Base-by-base conservation (phyloP, 768 basidiomycete species). In the Myochromella boudieri region DNA sequence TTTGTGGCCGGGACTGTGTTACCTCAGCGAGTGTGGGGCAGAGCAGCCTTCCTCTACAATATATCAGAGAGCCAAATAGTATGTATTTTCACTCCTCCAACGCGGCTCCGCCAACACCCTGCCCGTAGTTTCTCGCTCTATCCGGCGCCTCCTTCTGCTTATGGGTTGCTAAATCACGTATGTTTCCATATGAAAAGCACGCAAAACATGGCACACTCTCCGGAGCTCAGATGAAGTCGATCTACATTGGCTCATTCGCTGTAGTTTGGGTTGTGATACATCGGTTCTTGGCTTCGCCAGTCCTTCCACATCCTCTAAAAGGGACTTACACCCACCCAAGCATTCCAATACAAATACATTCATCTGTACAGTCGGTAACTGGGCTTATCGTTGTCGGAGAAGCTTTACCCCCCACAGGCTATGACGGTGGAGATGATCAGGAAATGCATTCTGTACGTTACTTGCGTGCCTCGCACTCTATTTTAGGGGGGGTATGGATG, bases 311-410 rank as follows among this genome's bases (percentile, higher is more conserved):
- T 59, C 83, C 81, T 28, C 62, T 81, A 12, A 48, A 57, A 21
- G 62, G 70, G 46, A 71, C 80, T 3, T 83, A 78, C 57, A 68
- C 63, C 22, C 80, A 78, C 51, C 78, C 78, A 2, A 64, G 60
- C 24, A 74, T 73, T 48, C 78, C 81, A 2, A 67, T 89, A n/a
- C 78, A 74, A 27, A 78, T 92, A 20, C 77, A 86, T 39, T 88
- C 79, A 1, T 76, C 86, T 1, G 75, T 75, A 15, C 73, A 81
- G 45, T 87, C 87, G 15, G 64, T 77, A n/a, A 95, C 91, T 1
- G 94, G 94, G 1, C 69, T 85, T 11, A 80, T 97, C 26, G 78
- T 87, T 2, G 93, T 97, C 6, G 94, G 82, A 22, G 90, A 97
- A 57, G 67, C 77, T 31, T 58, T 80, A 3, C 71, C 77, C 28